Base-by-base conservation (phyloP, 305 asterid genomes). In the Lippia alba region DNA sequence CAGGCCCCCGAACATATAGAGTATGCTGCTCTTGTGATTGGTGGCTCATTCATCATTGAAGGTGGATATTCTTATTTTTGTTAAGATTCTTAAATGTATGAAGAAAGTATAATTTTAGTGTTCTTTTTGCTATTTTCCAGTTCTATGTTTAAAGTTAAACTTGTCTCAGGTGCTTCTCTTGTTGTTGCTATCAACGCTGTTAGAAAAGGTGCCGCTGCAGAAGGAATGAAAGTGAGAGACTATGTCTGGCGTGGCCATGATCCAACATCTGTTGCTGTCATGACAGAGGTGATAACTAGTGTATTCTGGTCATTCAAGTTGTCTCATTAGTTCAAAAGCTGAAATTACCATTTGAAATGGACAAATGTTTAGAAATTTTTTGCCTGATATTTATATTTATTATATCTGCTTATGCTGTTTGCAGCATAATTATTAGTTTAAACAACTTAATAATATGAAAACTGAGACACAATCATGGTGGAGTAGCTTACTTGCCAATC, bases 221-320 rank as follows among this genome's bases (percentile, higher is more conserved):
- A 94, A 89, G 96, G 98, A 76, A 90, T 94, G 99, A 88, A 57
- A 66, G 86, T 94, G 79, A 87, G 91, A 73, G 99, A 94, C 73
- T 94, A 94, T 81, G 86, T 94, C 54, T 94, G 99, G 99, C 92
- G 99, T 69, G 99, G 99, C 70, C 99, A 94, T 78, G 99, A 94
- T 80, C 99, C 99, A 62, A 94, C 98, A 19, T 77, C 97, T 69
- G 99, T 94, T 76, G 99, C 98, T 62, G 99, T 94, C 76, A 94
- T 94, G 99, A 92, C 99, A 74, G 98, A 94, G 99, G 99, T 94
- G 70, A 79, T 70, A 33, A 20, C 53, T 67, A 49, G 44, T 69
- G 14, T 15, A 18, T 57, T 36, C 78, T 69, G 49, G 51, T 16
- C 45, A 30, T 72, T 69, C 34, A 34, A 59, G 3, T 74, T 9